These are phyloP conservation scores for Xanthoconium stramineum DNA, from an alignment of 768 basidiomycete genomes.

Conservation along the genomic window DNA sequence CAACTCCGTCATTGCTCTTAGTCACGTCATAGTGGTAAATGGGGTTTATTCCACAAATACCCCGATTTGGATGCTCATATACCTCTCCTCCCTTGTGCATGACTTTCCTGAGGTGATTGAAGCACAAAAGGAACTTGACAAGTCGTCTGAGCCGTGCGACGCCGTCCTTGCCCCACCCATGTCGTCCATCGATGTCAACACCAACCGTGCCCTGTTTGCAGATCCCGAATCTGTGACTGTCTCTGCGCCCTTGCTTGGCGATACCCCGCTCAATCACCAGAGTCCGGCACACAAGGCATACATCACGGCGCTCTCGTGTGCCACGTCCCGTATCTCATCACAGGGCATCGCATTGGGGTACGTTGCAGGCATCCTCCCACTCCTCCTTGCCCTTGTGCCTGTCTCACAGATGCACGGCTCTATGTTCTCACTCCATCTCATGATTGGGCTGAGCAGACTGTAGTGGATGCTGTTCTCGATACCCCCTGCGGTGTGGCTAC, in stretches of 20 bases:
- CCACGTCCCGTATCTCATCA: constrained; percentile 81
- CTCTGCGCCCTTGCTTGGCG: constrained; percentile 37
- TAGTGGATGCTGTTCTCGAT: constrained; percentile 88
- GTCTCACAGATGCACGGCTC: constrained; percentile 71
- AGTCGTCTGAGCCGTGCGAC: constrained; percentile 6
- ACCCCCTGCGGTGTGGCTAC: constrained; percentile 75
- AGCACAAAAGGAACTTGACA: constrained; percentile 33
- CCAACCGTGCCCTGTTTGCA: neutral
- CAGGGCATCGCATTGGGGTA: constrained; percentile 87
- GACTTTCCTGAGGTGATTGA: constrained; percentile 57
- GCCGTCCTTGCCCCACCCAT: neutral
- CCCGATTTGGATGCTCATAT: too few species aligned
- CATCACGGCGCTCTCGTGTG: constrained; percentile 57
- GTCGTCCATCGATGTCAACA: constrained; percentile 14
- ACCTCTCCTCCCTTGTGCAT: constrained; percentile 72
- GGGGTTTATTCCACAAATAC: constrained; percentile 51
- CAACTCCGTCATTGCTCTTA: constrained; percentile 89
- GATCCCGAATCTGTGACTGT: constrained; percentile 29
- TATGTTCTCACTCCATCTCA: constrained; percentile 74
- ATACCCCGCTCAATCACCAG: constrained; percentile 9
- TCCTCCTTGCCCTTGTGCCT: constrained; percentile 75
- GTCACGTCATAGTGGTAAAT: constrained; percentile 87
- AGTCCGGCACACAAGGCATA: constrained; percentile 37
- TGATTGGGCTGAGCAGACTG: constrained; percentile 78
- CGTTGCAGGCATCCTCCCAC: constrained; percentile 71